Evolutionary conservation across 345 rosid genomes (phyloP).

Genomic region (Linum tenue): DNA sequence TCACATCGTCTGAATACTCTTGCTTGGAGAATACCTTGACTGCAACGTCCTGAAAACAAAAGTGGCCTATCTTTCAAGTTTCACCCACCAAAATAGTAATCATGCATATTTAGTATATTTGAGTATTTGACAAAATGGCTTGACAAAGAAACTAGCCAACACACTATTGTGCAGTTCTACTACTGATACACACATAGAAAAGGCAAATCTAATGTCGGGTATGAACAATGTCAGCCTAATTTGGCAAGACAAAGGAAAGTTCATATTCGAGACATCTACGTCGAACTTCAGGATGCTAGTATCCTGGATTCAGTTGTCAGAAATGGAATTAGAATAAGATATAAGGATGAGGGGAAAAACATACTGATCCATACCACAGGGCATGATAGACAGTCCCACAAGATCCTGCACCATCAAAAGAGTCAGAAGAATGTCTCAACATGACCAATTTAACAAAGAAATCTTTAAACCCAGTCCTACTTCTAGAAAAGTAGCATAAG

Average conservation of each 20-base stretch:
- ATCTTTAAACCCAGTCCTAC: background rate
- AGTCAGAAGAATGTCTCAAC: constrained; percentile 2
- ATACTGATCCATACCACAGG: constrained; percentile 99
- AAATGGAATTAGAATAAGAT: background rate
- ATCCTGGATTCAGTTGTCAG: background rate
- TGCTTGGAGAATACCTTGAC: constrained; percentile 91
- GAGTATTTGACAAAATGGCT: background rate
- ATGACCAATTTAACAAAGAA: background rate
- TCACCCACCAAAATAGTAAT: background rate
- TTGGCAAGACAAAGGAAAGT: background rate
- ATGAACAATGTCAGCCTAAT: background rate
- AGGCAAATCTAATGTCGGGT: background rate
- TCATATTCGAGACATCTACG: background rate
- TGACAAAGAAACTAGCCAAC: constrained; percentile 1
- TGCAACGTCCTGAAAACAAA: constrained; percentile 72
- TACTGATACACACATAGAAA: too few relatives aligned
- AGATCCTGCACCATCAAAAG: constrained; percentile 56
- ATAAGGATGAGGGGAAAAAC: constrained; percentile 41
- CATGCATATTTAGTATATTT: background rate
- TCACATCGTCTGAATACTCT: constrained; percentile 84
- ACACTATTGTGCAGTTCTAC: background rate
- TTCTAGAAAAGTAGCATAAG: background rate
- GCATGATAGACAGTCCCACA: constrained; percentile 97
- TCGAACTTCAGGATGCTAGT: background rate
- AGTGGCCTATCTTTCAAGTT: too few relatives aligned